Conservation (phyloP, 306 rosid genomes). For the Pyrus bretschneideri region DNA sequence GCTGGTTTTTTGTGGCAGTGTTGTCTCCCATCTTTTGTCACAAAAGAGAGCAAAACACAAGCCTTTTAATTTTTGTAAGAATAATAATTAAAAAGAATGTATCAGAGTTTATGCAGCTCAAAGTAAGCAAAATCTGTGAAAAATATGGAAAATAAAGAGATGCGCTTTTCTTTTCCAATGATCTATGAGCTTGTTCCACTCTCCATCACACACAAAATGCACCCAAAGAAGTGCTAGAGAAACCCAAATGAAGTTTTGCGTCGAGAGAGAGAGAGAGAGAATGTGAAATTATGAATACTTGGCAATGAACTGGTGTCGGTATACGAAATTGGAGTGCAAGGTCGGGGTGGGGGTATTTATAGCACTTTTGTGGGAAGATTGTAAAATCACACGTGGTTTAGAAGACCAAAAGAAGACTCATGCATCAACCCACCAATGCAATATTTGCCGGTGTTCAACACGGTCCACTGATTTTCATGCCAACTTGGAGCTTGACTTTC, state of each 20-base stretch:
- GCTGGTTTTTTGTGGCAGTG: slow-evolving; percentile 11
- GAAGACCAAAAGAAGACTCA: background rate
- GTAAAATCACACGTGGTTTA: background rate
- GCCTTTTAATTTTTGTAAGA: background rate
- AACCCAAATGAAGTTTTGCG: background rate
- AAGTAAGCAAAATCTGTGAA: background rate
- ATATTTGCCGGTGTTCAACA: background rate
- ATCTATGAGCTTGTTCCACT: background rate
- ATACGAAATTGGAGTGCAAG: background rate
- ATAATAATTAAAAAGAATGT: background rate
- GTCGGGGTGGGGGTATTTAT: background rate
- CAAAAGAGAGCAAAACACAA: background rate
- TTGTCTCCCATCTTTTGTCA: slow-evolving; percentile 47
- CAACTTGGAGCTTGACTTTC: background rate
- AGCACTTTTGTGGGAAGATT: background rate
- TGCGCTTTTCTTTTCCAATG: background rate
- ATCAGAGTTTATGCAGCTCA: background rate
- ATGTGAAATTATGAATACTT: background rate
- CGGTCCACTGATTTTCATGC: background rate
- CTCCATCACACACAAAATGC: background rate
- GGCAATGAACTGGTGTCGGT: background rate
- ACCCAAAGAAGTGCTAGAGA: background rate
- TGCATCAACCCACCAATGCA: background rate
- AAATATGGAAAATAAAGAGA: background rate
- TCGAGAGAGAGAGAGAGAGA: background rate